Base-by-base conservation (phyloP, 176 grass and related monocot genomes). In the Carex cristatella region DNA sequence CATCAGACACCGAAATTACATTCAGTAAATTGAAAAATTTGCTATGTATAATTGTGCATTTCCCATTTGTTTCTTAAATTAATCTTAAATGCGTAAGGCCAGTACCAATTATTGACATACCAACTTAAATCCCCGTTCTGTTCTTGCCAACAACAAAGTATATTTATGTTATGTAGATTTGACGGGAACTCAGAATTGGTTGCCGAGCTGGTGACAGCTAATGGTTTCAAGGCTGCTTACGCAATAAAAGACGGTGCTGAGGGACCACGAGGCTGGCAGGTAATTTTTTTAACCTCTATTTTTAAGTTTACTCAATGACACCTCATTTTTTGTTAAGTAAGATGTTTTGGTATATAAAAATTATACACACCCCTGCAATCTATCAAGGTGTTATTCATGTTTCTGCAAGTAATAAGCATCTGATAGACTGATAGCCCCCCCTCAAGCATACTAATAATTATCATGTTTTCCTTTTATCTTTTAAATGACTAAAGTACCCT, bases 161-260 rank as follows among this genome's bases (percentile, higher is more conserved):
- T 79, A 63, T 44, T 13, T 70, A 1, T 79, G 49, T 10, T 67
- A 12, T 69, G 65, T 90, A 99, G 97, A 82, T 92, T 94, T 87
- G 91, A 99, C 56, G 97, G 93, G 85, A 94, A 91, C 38, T 95
- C 93, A 2, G 84, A 91, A 72, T 83, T 96, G 58, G 91, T 94
- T 82, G 90, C 97, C 75, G 97, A 99, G 61, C 88, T 99, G 74
- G 81, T 90, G 37, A 90, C 93, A 68, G 77, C 88, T 53, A 99
- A 96, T 87, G 97, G 97, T 76, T 99, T 92, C 64, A 96, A 99
- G 86, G 81, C 91, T 87, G 93, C 93, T 69, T 99, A 89, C 35
- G 90, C 93, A 1, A 91, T 96, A 5, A 99, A 92, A 90, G 97
- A 95, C 86, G 96, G 96, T 74, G 96, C 88, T 10, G 96, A 95